Conservation (phyloP, 2,329 filamentous ascomycete genomes). For the Alternaria infectoria region DNA sequence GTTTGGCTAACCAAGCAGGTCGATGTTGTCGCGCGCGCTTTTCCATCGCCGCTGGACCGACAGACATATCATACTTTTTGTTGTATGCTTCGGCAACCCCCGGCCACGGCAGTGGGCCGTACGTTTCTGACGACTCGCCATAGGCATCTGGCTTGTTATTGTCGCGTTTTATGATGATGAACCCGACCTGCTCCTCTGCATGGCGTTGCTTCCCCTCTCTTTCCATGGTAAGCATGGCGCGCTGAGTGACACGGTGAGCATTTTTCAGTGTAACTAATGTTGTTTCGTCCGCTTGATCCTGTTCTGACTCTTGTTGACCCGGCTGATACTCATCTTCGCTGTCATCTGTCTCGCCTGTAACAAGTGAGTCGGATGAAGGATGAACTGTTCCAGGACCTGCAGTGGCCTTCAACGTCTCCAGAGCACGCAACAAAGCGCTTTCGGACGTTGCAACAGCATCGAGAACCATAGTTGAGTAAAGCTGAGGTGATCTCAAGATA, state of each 20-base stretch:
- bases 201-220: neutral
- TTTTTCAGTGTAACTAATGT: neutral
- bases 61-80: constrained; percentile 3
- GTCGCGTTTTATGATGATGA: constrained; percentile 19
- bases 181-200: constrained; percentile 13
- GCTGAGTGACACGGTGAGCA: neutral
- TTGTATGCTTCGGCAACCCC: constrained; percentile 15
- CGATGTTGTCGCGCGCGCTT: constrained; percentile 17
- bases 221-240: neutral
- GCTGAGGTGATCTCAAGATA: neutral
- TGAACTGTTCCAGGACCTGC: neutral
- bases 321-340: neutral
- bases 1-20: constrained; percentile 2
- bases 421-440: neutral
- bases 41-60: constrained; percentile 13
- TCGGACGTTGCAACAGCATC: neutral
- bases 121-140: constrained; percentile 10
- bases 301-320: neutral
- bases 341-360: neutral
- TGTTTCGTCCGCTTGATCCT: neutral
- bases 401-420: neutral
- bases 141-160: constrained; percentile 16
- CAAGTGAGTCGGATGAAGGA: neutral
- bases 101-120: constrained; percentile 6
- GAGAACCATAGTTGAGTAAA: neutral